These are phyloP conservation scores for Leucocoprinus birnbaumii DNA, from an alignment of 768 basidiomycete genomes.

Conservation along the genomic window DNA sequence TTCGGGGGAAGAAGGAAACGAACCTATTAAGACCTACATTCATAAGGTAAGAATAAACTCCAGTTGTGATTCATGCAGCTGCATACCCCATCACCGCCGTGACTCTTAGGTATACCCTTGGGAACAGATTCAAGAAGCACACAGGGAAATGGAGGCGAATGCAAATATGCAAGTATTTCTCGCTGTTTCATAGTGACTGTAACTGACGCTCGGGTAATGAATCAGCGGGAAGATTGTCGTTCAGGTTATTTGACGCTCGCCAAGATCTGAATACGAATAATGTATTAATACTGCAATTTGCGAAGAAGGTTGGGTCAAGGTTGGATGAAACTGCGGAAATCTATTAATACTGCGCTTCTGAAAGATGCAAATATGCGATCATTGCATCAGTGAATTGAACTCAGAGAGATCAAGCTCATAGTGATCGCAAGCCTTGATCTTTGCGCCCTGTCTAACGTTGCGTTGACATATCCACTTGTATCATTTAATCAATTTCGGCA, in stretches of 20 bases:
- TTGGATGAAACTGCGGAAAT: slow-evolving; percentile 7
- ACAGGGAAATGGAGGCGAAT: slow-evolving; percentile 81
- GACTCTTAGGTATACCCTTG: slow-evolving; percentile 68
- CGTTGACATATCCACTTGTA: slow-evolving; percentile 6
- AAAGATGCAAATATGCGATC: not conserved
- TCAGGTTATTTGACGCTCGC: slow-evolving; percentile 29
- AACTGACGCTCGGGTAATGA: slow-evolving; percentile 2
- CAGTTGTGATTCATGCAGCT: not conserved
- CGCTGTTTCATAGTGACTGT: not conserved
- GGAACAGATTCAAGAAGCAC: slow-evolving; percentile 77
- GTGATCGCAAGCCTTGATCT: not conserved
- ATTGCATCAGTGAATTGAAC: not conserved
- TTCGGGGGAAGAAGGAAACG: slow-evolving; percentile 51
- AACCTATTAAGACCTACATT: slow-evolving; percentile 69
- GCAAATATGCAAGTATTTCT: slow-evolving; percentile 28
- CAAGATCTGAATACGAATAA: not conserved
- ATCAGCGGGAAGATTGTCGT: slow-evolving; percentile 46
- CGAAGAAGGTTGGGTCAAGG: too few species aligned
- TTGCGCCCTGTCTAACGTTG: not conserved
- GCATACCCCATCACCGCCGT: slow-evolving; percentile 4
- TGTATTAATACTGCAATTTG: not conserved
- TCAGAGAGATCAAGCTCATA: not conserved
- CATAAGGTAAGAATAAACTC: slow-evolving; percentile 54
- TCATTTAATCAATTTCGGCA: not conserved
- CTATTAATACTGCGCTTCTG: not conserved